These are phyloP conservation scores for Corymbia citriodora DNA, from an alignment of 441 rosid species.

Conservation along the genomic window DNA sequence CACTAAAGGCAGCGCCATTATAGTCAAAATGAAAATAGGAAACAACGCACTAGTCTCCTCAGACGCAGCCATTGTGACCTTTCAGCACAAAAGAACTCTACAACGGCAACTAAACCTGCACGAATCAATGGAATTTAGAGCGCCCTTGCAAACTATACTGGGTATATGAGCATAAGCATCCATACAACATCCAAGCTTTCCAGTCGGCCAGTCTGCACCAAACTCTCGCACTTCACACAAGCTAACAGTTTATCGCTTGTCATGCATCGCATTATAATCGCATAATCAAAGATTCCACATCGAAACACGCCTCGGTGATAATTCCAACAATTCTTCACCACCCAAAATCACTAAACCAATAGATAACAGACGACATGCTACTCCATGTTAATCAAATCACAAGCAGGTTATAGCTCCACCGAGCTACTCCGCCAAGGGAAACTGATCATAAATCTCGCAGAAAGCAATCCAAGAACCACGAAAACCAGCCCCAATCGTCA, in stretches of 20 bases:
- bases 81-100: conserved; percentile 18
- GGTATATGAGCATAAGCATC: background rate
- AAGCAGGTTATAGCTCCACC: background rate
- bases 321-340: background rate
- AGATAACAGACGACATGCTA: background rate
- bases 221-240: background rate
- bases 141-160: background rate
- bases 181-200: background rate
- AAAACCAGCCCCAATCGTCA: background rate
- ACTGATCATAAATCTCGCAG: background rate
- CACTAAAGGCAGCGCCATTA: conserved; percentile 91
- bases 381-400: background rate
- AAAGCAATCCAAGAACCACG: background rate
- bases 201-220: background rate
- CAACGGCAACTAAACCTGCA: background rate
- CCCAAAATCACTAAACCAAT: background rate
- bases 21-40: conserved; percentile 94
- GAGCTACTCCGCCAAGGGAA: background rate
- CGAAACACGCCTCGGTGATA: background rate
- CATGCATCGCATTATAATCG: background rate
- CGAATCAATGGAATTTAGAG: background rate
- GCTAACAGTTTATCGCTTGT: accelerated
- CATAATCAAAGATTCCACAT: background rate
- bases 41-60: conserved; percentile 88
- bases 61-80: conserved; percentile 71